These are phyloP conservation scores for Botryotinia narcissicola DNA, from an alignment of 2,329 filamentous ascomycete species.

Conservation along the genomic window DNA sequence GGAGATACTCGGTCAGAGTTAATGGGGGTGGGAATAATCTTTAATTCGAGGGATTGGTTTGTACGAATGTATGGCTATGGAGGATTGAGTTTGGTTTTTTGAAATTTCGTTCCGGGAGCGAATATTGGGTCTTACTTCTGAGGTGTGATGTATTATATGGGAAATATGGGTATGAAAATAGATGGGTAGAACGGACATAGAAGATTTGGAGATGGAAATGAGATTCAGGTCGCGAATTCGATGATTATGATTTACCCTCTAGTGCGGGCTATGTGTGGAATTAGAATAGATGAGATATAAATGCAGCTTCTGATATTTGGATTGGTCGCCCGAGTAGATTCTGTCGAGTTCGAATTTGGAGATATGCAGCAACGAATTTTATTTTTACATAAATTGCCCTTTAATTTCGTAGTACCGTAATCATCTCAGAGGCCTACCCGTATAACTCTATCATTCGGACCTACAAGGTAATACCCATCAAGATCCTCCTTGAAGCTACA, in stretches of 20 bases:
- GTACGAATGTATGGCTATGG: neutral
- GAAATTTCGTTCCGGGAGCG: neutral
- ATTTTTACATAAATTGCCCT: neutral
- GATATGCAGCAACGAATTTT: neutral
- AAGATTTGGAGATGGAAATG: neutral
- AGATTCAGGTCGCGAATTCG: neutral
- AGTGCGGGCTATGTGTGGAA: neutral
- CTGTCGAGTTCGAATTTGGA: neutral
- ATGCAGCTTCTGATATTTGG: too few species aligned
- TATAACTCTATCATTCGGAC: too few species aligned
- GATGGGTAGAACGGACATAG: neutral
- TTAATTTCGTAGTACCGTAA: neutral
- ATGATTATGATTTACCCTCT: neutral
- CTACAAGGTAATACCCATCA: neutral
- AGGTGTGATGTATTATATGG: neutral
- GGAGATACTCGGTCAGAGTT: neutral
- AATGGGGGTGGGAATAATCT: neutral
- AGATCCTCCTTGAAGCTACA: slow-evolving; percentile 7
- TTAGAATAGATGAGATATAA: neutral
- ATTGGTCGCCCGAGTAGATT: too few species aligned
- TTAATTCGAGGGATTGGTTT: neutral
- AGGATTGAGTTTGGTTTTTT: neutral
- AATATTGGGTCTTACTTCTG: neutral
- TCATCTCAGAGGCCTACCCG: too few species aligned
- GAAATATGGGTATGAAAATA: neutral